Base-by-base conservation (phyloP, 2,329 filamentous ascomycete species). In the Ascochyta clinopodiicola region DNA sequence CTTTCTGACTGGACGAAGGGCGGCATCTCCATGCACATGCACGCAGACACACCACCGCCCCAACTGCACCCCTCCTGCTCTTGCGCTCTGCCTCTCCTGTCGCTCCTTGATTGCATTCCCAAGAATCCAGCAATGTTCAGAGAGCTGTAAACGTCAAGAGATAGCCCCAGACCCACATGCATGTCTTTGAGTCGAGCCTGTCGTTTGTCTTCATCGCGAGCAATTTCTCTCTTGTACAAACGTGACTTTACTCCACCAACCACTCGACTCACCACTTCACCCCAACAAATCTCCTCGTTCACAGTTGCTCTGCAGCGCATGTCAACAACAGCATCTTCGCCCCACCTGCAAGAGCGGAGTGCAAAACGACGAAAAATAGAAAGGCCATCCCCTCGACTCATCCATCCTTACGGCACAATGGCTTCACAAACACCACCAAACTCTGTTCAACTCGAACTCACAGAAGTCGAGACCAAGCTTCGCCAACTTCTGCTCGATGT, bases 401-500 rank as follows among this genome's bases (percentile, higher is more conserved):
- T 71, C 37, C 62, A 52, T 19, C 66, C 70, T 1, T 69, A 63
- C 60, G 53, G 61, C 52, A 67, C 62, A 47, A 77, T 75, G 73
- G 55, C 64, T 7, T 61, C 66, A 9, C 19, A 61, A 39, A 25
- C 47, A 19, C 43, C 42, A 24, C 34, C 55, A 13, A 59, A 61
- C 37, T 54, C 64, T 17, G 56, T 61, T 2, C 71, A 66, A n/a
- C 79, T 89, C 29, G 72, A 80, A 37, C 85, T 97, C 58, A 92
- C 85, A 12, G 78, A 84, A 5, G 82, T 86, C 51, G 94, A 98
- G 76, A 78, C 82, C 36, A 88, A 87, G 61, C 82, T 97, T 35
- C 88, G 88, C 58, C 76, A 79, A n/a, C 83, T 97, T 12, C 83
- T 98, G 19, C 81, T 97, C 17, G 91, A 96, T 71, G 90, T 92